Percentiles rank a stretch among this genome's conserved stretches.
Conservation (phyloP, 2,329 filamentous ascomycete genomes). For the Capronia americana region DNA sequence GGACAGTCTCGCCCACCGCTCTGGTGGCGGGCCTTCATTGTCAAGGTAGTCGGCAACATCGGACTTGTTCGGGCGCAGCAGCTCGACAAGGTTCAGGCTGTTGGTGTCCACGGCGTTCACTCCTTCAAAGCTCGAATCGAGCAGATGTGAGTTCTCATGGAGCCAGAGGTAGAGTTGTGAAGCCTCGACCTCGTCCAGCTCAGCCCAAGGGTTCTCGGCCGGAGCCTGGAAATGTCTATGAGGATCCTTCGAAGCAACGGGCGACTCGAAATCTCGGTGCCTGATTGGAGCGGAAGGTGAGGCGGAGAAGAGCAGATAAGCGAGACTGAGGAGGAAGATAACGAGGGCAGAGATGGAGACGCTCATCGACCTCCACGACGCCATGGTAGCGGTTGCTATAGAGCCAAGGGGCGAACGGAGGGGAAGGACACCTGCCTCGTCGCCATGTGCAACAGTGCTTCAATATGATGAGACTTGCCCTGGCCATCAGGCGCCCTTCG, state of each 20-base stretch:
- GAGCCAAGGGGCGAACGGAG: not conserved
- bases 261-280: not conserved
- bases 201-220: constrained; percentile 29
- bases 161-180: constrained; percentile 28
- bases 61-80: constrained; percentile 58
- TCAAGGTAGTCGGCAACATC: constrained; percentile 55
- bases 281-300: constrained; percentile 4
- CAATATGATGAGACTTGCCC: not conserved
- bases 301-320: constrained; percentile 26
- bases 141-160: constrained; percentile 14
- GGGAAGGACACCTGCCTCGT: not conserved
- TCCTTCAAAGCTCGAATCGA: constrained; percentile 4
- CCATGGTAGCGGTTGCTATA: constrained; percentile 11
- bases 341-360: constrained; percentile 23
- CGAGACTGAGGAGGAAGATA: constrained; percentile 26
- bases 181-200: constrained; percentile 28
- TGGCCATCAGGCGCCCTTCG: not conserved
- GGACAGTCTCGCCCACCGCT: constrained; percentile 55
- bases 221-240: constrained; percentile 30
- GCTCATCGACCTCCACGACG: constrained; percentile 20
- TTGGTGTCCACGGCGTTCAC: constrained; percentile 47
- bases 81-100: constrained; percentile 56
- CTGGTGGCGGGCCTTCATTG: constrained; percentile 45
- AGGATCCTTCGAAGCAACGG: constrained; percentile 7
- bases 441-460: not conserved